Base-by-base conservation (phyloP, 192 early-diverging fungal species). In the Coemansia furcata region DNA sequence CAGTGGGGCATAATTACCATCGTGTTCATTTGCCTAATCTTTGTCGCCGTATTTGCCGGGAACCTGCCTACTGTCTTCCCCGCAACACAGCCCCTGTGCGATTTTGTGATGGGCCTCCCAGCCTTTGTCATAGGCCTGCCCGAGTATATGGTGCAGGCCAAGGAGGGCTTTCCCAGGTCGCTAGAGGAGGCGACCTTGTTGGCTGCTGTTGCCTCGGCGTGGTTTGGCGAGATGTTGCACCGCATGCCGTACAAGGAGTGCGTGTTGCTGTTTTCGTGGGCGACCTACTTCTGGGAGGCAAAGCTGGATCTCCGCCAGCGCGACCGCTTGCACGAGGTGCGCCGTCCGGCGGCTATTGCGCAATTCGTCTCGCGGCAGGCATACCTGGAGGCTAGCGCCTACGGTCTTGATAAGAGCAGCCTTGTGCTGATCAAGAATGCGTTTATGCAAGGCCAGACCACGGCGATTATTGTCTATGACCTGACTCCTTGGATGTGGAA, bases 221-320 rank as follows among this genome's bases (percentile, higher is more conserved):
- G 63, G 64, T 43, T 73, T 19, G 38, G 39, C n/a, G 63, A 76
- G 33, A 6, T 63, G 32, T 61, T 83, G 62, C 72, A 73, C n/a
- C 57, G 54, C 15, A 61, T 90, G 43, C 89, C 90, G 0, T 95
- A 92, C 85, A 95, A 95, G 86, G 77, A 88, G 60, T 90, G 84
- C 71, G 91, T 95, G 9, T 69, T 98, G 55, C 81, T 63, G 6
- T 89, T 95, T 46, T 87, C 89, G 49, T 87, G 82, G 78, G 75
- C 78, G 23, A 89, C 89, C 35, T 98, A 91, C 68, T 61, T 78
- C 3, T 93, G 91, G 86, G 91, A 95, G 72, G 87, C 91, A 21
- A 95, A 94, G 70, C 85, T 98, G 44, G 87, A 90, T 63, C 80
- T 86, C 52, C 89, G 94, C 40, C 94, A 98, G 76, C 90, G 93